Percentiles rank a stretch among this genome's conserved stretches.
Evolutionary conservation across 2,329 filamentous ascomycete genomes (phyloP).

Genomic region (Neofusicoccum umdonicola): DNA sequence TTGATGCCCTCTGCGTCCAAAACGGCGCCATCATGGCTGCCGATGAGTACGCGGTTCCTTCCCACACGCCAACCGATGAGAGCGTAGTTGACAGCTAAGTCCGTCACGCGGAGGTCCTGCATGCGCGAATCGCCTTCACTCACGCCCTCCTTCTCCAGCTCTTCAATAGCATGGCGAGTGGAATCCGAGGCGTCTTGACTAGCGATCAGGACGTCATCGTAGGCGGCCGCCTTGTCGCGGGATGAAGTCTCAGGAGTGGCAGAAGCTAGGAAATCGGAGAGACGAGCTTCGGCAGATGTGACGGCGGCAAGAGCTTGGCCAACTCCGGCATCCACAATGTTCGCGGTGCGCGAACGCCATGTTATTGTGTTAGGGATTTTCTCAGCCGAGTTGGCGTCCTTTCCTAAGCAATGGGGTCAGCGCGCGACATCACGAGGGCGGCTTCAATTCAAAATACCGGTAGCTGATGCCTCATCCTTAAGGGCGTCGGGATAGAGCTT

Average conservation of each 20-base stretch:
- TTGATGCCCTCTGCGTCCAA: slow-evolving; percentile 56
- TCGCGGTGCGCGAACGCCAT: slow-evolving; percentile 83
- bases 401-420: neutral
- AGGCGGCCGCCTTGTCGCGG: slow-evolving; percentile 76
- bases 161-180: slow-evolving; percentile 89
- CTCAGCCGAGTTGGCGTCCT: slow-evolving; percentile 38
- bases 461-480: slow-evolving; percentile 48
- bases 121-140: slow-evolving; percentile 80
- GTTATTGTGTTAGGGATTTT: slow-evolving; percentile 70
- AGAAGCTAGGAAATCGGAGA: slow-evolving; percentile 49
- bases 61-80: slow-evolving; percentile 94
- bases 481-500: slow-evolving; percentile 59
- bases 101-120: slow-evolving; percentile 89
- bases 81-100: slow-evolving; percentile 89
- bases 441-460: slow-evolving; percentile 32
- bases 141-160: slow-evolving; percentile 78
- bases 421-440: no score
- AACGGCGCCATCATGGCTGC: slow-evolving; percentile 72
- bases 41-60: slow-evolving; percentile 83
- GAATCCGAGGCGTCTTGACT: slow-evolving; percentile 94
- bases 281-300: slow-evolving; percentile 51
- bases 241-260: slow-evolving; percentile 42
- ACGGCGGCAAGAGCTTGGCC: slow-evolving; percentile 77
- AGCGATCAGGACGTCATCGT: slow-evolving; percentile 84
- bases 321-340: slow-evolving; percentile 90